Evolutionary conservation across 257 asterid species (phyloP).

Genomic region (Craterostigma plantagineum): DNA sequence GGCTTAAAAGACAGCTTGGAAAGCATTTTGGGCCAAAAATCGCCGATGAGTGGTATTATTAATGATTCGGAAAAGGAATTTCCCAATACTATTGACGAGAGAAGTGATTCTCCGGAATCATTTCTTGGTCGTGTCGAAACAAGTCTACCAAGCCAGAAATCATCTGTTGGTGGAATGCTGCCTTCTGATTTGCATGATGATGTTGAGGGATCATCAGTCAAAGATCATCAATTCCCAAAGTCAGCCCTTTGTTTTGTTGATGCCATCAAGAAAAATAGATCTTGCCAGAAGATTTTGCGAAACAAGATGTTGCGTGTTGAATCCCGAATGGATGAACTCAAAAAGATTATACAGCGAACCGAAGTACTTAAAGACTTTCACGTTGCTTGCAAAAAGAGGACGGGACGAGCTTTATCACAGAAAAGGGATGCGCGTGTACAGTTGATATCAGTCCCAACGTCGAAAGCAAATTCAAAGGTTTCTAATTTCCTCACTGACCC

Average conservation of each 20-base stretch:
- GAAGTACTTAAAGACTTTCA: slow-evolving; percentile 70
- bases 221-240: slow-evolving; percentile 27
- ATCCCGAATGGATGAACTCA: slow-evolving; percentile 65
- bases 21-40: slow-evolving; percentile 19
- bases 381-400: slow-evolving; percentile 45
- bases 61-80: slow-evolving; percentile 62
- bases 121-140: slow-evolving; percentile 70
- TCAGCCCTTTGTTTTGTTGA: slow-evolving; percentile 63
- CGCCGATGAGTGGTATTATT: slow-evolving; percentile 69
- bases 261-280: slow-evolving; percentile 83
- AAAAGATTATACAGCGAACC: slow-evolving; percentile 40
- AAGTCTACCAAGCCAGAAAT: slow-evolving; percentile 19
- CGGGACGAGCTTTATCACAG: slow-evolving; percentile 63
- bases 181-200: slow-evolving; percentile 22
- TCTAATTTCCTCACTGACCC: not conserved
- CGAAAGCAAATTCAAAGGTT: slow-evolving; percentile 48
- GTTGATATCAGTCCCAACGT: slow-evolving; percentile 54
- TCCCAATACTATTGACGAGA: slow-evolving; percentile 56
- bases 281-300: slow-evolving; percentile 54
- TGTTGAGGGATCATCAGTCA: slow-evolving; percentile 19
- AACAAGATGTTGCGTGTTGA: slow-evolving; percentile 59
- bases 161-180: slow-evolving; percentile 20
- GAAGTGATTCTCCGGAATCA: slow-evolving; percentile 67
- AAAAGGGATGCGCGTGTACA: slow-evolving; percentile 65
- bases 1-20: slow-evolving; percentile 18